phyloP scores from a whole-genome alignment of 495 filamentous ascomycete species.

The Elasticomyces elasticus region DNA sequence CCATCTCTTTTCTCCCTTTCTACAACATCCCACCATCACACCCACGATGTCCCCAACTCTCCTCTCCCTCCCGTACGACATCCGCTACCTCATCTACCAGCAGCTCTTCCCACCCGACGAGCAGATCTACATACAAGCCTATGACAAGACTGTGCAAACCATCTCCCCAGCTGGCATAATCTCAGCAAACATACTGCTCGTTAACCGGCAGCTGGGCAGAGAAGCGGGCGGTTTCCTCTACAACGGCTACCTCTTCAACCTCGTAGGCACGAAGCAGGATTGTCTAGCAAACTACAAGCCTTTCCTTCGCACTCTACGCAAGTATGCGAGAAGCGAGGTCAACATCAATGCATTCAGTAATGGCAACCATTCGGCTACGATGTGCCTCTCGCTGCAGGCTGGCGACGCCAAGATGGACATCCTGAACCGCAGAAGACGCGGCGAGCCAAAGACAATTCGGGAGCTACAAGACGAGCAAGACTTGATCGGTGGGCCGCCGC shows the following conservation, averaged over 20 bases:
- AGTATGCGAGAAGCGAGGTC: slow-evolving; percentile 13
- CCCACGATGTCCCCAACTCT: neutral
- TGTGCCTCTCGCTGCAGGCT: slow-evolving; percentile 20
- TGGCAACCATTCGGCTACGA: slow-evolving; percentile 19
- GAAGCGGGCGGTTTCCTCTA: slow-evolving; percentile 18
- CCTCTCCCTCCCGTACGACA: slow-evolving; percentile 18
- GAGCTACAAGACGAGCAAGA: slow-evolving; percentile 11
- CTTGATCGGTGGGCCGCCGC: no score
- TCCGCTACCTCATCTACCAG: slow-evolving; percentile 19
- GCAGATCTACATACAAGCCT: slow-evolving; percentile 20
- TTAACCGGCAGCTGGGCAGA: slow-evolving; percentile 1
- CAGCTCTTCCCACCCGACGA: slow-evolving; percentile 14
- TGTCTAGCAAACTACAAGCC: slow-evolving; percentile 12
- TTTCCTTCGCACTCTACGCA: slow-evolving; percentile 10
- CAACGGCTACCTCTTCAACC: slow-evolving; percentile 21
- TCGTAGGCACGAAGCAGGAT: slow-evolving; percentile 18
- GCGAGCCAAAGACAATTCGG: slow-evolving; percentile 9
- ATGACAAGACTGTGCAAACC: neutral
- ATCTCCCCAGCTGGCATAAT: neutral
- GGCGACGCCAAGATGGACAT: slow-evolving; percentile 11
- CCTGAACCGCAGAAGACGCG: slow-evolving; percentile 9
- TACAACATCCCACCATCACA: no score
- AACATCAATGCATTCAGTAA: slow-evolving; percentile 21
- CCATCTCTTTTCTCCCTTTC: neutral
- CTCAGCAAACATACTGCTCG: neutral